A percentile compares a stretch with the other conserved stretches of the same genome.
phyloP scores from a whole-genome alignment of 78 protist genomes.

The Dictyostelium capitatum region DNA sequence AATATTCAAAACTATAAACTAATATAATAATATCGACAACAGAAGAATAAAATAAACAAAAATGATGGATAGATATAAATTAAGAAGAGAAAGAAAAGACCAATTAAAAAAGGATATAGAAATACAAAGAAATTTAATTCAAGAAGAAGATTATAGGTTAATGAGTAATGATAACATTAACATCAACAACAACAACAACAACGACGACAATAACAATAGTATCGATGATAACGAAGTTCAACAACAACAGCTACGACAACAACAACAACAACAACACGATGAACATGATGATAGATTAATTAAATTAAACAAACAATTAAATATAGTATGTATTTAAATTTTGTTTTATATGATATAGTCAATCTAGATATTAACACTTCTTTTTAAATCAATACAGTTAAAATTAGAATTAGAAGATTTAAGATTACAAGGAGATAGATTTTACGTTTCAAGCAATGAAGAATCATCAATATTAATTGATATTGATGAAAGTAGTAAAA shows the following conservation, averaged over 20 bases:
- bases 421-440: slow-evolving; percentile 67
- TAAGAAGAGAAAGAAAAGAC: slow-evolving; percentile 73
- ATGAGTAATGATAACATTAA: slow-evolving; percentile 12
- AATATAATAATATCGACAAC: too few species aligned
- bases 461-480: slow-evolving; percentile 52
- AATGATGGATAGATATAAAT: slow-evolving; percentile 19
- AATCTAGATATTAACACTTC: background rate
- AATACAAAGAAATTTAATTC: slow-evolving; percentile 32
- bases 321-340: slow-evolving; percentile 34
- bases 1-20: too few species aligned
- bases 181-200: too few species aligned
- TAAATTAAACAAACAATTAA: slow-evolving; percentile 54
- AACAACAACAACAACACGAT: background rate
- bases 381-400: background rate
- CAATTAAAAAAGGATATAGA: slow-evolving; percentile 54
- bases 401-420: slow-evolving; percentile 62
- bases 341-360: too few species aligned
- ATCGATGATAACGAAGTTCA: too few species aligned
- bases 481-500: slow-evolving; percentile 56
- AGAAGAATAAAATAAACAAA: background rate
- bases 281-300: slow-evolving; percentile 40
- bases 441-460: slow-evolving; percentile 46
- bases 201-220: too few species aligned
- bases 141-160: slow-evolving; percentile 58
- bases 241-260: too few species aligned